Percentiles rank a stretch among this genome's conserved stretches.
Conservation (phyloP, 805 yeast species). For the Wickerhamiella kazuoi region DNA sequence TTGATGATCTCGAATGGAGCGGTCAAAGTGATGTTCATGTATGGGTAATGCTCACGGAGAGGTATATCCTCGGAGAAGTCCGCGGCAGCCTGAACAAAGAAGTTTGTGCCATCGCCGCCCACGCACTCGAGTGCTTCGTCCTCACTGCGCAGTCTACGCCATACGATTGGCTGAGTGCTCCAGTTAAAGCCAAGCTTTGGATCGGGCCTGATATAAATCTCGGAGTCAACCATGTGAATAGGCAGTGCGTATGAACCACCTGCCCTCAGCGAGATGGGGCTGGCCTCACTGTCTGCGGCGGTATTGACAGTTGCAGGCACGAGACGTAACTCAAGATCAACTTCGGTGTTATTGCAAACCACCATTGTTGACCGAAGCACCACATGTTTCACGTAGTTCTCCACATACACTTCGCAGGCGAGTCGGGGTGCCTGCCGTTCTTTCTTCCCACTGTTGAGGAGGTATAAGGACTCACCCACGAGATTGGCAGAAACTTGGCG, state of each 20-base stretch:
- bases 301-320: constrained; percentile 21
- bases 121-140: constrained; percentile 46
- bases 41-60: constrained; percentile 61
- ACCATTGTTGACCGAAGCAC: constrained; percentile 60
- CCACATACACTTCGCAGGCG: constrained; percentile 49
- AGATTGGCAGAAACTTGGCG: constrained; percentile 47
- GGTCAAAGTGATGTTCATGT: constrained; percentile 54
- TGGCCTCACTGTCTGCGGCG: constrained; percentile 20
- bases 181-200: constrained; percentile 41
- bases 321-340: constrained; percentile 27
- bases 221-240: constrained; percentile 40
- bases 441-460: constrained; percentile 42
- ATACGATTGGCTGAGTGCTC: constrained; percentile 44
- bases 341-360: constrained; percentile 48
- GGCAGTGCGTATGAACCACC: constrained; percentile 54
- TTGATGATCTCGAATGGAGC: constrained; percentile 82
- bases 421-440: constrained; percentile 31
- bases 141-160: constrained; percentile 41
- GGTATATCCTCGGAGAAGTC: constrained; percentile 49
- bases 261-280: constrained; percentile 30
- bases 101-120: constrained; percentile 27
- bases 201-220: constrained; percentile 45
- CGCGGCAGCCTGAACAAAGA: constrained; percentile 60
- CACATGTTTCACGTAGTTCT: constrained; percentile 62
- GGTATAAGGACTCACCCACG: constrained; percentile 69